A percentile compares a stretch with the other conserved stretches of the same genome.
These are phyloP conservation scores for Pelargonium citronellum DNA, from an alignment of 441 rosid genomes.

Conservation along the genomic window DNA sequence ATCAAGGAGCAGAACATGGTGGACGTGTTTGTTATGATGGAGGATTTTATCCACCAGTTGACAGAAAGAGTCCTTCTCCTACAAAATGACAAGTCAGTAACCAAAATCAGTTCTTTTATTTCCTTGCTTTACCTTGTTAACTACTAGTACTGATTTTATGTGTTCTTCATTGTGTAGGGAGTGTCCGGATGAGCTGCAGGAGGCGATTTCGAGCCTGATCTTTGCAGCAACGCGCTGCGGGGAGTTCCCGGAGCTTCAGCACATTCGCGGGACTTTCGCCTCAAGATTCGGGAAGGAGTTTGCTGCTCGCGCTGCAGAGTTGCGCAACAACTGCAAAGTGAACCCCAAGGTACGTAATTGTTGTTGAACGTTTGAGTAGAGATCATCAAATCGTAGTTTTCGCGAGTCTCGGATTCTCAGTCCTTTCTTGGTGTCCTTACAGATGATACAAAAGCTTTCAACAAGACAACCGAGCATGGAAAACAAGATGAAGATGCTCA, in stretches of 20 bases:
- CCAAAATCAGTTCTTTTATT: too few relatives aligned
- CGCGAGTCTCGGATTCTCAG: neutral
- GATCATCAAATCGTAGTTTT: neutral
- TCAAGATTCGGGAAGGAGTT: conserved; percentile 77
- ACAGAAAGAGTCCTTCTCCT: conserved; percentile 59
- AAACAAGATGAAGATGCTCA: conserved; percentile 49
- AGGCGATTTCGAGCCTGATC: conserved; percentile 64
- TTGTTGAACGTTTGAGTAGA: neutral
- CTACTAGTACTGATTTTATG: neutral
- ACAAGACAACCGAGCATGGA: conserved; percentile 63
- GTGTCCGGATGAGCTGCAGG: conserved; percentile 75
- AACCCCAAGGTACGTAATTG: conserved; percentile 40
- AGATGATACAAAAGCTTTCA: conserved; percentile 81
- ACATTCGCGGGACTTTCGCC: conserved; percentile 52
- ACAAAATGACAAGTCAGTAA: conserved; percentile 46
- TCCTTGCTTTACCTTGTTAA: neutral
- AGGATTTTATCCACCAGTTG: conserved; percentile 57
- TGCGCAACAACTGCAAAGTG: conserved; percentile 70
- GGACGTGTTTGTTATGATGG: conserved; percentile 60
- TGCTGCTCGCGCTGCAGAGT: conserved; percentile 60
- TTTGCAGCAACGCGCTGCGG: conserved; percentile 77
- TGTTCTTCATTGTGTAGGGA: conserved; percentile 30
- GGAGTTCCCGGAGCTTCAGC: conserved; percentile 89
- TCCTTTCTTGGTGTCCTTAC: neutral
- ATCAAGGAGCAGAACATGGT: conserved; percentile 66